phyloP scores from a whole-genome alignment of 352 stramenopile species.

The Phytophthora macrochlamydospora region DNA sequence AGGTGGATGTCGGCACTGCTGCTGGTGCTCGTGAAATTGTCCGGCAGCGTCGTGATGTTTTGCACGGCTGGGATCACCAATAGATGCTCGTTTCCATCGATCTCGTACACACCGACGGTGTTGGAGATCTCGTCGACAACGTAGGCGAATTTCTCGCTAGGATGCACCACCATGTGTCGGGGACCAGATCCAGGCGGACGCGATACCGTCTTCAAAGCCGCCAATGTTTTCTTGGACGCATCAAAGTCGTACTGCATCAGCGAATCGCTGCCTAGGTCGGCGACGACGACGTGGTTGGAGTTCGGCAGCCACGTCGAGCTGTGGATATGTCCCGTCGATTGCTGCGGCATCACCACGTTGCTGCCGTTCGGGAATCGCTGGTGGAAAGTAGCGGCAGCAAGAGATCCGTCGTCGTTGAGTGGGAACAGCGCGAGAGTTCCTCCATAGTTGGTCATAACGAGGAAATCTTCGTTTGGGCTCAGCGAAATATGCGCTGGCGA shows the following conservation, averaged over 20 bases:
- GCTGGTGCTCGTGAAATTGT: slow-evolving; percentile 29
- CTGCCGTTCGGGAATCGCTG: slow-evolving; percentile 50
- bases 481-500: slow-evolving; percentile 55
- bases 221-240: slow-evolving; percentile 39
- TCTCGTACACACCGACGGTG: slow-evolving; percentile 57
- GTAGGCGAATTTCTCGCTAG: slow-evolving; percentile 51
- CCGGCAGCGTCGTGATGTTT: slow-evolving; percentile 60
- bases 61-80: slow-evolving; percentile 41
- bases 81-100: slow-evolving; percentile 29
- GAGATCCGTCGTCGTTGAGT: slow-evolving; percentile 48
- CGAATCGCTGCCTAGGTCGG: slow-evolving; percentile 67
- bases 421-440: slow-evolving; percentile 67
- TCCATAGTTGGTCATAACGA: slow-evolving; percentile 70
- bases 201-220: slow-evolving; percentile 26
- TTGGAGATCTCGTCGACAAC: slow-evolving; percentile 70
- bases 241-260: slow-evolving; percentile 61
- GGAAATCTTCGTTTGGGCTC: slow-evolving; percentile 51
- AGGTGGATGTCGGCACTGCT: slow-evolving; percentile 58
- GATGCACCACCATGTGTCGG: slow-evolving; percentile 68
- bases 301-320: slow-evolving; percentile 64
- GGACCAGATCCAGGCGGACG: slow-evolving; percentile 50
- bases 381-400: slow-evolving; percentile 41
- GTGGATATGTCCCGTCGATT: slow-evolving; percentile 63
- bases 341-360: slow-evolving; percentile 36
- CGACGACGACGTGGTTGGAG: slow-evolving; percentile 45